phyloP scores from a whole-genome alignment of 371 early-diverging fungal species.

The Mortierella sp. region DNA sequence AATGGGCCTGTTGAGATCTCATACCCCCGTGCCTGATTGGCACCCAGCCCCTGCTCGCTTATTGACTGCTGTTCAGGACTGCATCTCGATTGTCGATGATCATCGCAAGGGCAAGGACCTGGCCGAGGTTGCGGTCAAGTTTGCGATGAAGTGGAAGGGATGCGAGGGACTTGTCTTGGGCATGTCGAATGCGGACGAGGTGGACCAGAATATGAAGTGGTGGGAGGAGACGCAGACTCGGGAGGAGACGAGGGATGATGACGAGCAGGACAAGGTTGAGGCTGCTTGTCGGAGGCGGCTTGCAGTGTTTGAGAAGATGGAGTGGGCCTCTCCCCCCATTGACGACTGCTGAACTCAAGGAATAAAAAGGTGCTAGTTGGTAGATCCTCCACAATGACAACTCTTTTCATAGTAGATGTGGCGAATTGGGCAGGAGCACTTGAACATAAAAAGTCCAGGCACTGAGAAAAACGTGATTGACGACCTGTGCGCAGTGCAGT shows the following conservation, averaged over 20 bases:
- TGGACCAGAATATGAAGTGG: conserved; percentile 67
- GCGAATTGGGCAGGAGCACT: background rate
- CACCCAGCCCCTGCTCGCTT: conserved; percentile 80
- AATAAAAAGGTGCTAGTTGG: no score
- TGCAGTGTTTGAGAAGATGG: conserved; percentile 40
- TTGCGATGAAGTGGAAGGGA: conserved; percentile 67
- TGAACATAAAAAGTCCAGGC: background rate
- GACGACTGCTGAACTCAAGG: conserved; percentile 27
- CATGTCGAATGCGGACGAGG: conserved; percentile 72
- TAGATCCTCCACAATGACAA: no score
- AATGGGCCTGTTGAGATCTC: conserved; percentile 79
- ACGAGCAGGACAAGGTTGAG: conserved; percentile 19
- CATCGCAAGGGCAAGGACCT: conserved; percentile 60
- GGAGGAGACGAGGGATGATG: background rate
- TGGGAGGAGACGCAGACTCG: conserved; percentile 48
- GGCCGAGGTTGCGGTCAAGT: conserved; percentile 74
- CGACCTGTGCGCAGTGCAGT: background rate
- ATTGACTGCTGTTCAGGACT: conserved; percentile 66
- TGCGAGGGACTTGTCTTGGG: conserved; percentile 78
- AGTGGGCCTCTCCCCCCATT: conserved; percentile 49
- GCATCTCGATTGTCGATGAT: conserved; percentile 57
- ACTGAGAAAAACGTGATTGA: background rate
- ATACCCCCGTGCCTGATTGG: conserved; percentile 76
- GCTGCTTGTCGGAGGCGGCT: conserved; percentile 17
- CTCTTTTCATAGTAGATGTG: background rate